Evolutionary conservation across 352 stramenopile genomes (phyloP), one percentile per base, ranked within the genome.

Genomic region (Plasmopara muralis): DNA sequence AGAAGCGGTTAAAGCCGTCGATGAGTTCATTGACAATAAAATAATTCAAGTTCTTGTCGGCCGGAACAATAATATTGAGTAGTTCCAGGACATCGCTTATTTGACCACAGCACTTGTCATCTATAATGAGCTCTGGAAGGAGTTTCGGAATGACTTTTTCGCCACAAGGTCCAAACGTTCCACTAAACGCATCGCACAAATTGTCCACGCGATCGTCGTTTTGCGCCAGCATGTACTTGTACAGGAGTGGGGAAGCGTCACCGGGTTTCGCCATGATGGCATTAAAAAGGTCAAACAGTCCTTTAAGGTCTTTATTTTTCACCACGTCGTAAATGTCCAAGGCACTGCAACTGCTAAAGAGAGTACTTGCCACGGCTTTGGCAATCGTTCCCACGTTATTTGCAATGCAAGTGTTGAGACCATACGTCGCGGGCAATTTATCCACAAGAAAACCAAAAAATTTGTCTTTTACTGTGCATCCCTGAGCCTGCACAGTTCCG

Each of bases 341-440:
- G 16, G 72, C 20, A 14, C 62, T 63, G 53, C 72, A 83, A 41
- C 68, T 63, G 38, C 51, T 64, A 43, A 66, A 64, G 31, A 71
- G 45, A 10, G 60, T 68, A 29, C 62, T 62, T 4, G 68, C 55
- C 25, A 70, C 30, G 40, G 62, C 60, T 33, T 63, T 37, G 33
- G 20, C 31, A 16, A 83, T 43, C 2, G 43, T 63, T 30, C 58
- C 56, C 29, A 71, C 34, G 40, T 83, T 80, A 56, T 80, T 83
- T 28, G 70, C 68, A n/a, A 80, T 45, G 46, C 72, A 83, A 47
- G 53, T 70, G 48, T 80, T 74, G 53, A 83, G 46, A 1, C 69
- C 72, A 47, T 69, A 74, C 33, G 49, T 60, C 0, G 63, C 53
- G 1, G 72, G 69, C 4, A 83, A 47, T 7, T 37, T 44, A 8